A percentile compares a stretch with the other conserved stretches of the same genome.
Evolutionary conservation across 2,329 filamentous ascomycete species (phyloP).

Genomic region (Claviceps maximensis): DNA sequence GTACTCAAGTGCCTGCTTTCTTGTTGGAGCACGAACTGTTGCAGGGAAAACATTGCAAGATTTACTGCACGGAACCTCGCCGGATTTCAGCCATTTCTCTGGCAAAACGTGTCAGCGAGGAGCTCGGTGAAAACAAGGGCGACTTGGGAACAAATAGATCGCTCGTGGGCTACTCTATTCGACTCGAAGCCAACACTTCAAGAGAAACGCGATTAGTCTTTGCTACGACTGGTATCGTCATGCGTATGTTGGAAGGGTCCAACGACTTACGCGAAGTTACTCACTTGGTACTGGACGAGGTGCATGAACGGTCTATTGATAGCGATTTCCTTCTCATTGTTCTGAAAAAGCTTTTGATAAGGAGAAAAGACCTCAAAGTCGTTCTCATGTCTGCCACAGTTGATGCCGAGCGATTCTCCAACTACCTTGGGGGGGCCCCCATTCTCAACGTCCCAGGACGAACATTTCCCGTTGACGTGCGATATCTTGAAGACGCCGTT

Average conservation of each 20-base stretch:
- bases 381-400: conserved; percentile 97
- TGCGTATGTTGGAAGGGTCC: conserved; percentile 88
- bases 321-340: conserved; percentile 93
- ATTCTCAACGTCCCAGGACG: conserved; percentile 83
- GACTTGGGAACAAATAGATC: conserved; percentile 76
- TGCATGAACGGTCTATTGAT: conserved; percentile 92
- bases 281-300: conserved; percentile 91
- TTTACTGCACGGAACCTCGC: conserved; percentile 90
- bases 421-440: conserved; percentile 73
- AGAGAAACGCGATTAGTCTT: conserved; percentile 76
- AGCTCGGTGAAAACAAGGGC: conserved; percentile 71
- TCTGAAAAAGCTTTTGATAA: conserved; percentile 65
- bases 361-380: conserved; percentile 74
- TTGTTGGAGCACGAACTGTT: conserved; percentile 79
- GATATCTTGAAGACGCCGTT: conserved; percentile 84
- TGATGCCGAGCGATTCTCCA: conserved; percentile 80
- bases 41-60: conserved; percentile 69
- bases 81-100: conserved; percentile 94
- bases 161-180: conserved; percentile 86
- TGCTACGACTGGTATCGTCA: conserved; percentile 85
- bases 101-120: conserved; percentile 84
- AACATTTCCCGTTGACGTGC: conserved; percentile 82
- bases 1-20: conserved; percentile 91
- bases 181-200: conserved; percentile 76
- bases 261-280: conserved; percentile 81